Percentiles rank a stretch among this genome's conserved stretches.
Conservation (phyloP, 192 early-diverging fungal genomes). For the Allomyces macrogynus region DNA sequence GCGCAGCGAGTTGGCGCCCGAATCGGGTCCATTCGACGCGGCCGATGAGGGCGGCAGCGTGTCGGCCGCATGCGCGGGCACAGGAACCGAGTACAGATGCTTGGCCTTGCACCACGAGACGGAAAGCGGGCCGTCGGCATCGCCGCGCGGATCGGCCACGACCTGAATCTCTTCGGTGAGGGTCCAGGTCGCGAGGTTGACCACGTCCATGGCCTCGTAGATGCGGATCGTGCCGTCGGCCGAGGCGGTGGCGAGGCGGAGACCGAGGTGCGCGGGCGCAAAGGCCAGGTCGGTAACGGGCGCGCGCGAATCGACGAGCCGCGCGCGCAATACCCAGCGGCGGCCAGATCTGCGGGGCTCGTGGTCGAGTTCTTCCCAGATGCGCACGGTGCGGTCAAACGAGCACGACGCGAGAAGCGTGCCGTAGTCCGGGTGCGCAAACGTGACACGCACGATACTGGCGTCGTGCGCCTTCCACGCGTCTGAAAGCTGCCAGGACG, state of each 20-base stretch:
- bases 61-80: constrained; percentile 33
- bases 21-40: not conserved
- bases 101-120: constrained; percentile 51
- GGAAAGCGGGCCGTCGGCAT: constrained; percentile 60
- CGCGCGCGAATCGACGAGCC: not conserved
- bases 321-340: not conserved
- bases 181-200: constrained; percentile 57
- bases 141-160: constrained; percentile 25
- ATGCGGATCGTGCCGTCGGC: constrained; percentile 70
- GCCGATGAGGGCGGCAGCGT: constrained; percentile 73
- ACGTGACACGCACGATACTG: constrained; percentile 65
- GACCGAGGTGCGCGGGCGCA: constrained; percentile 3
- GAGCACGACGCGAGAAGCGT: constrained; percentile 77
- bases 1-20: not conserved
- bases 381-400: constrained; percentile 70
- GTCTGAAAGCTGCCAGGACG: constrained; percentile 57
- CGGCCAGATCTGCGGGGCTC: constrained; percentile 8
- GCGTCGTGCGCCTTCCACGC: constrained; percentile 74
- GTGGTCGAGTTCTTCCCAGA: constrained; percentile 77
- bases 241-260: constrained; percentile 33
- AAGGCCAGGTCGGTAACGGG: constrained; percentile 3
- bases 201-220: constrained; percentile 66
- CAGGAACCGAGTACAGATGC: not conserved
- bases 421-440: constrained; percentile 96
- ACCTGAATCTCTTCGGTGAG: constrained; percentile 40